These are phyloP conservation scores for Peribolospora kevripleyi DNA, from an alignment of 768 basidiomycete genomes.

Conservation along the genomic window DNA sequence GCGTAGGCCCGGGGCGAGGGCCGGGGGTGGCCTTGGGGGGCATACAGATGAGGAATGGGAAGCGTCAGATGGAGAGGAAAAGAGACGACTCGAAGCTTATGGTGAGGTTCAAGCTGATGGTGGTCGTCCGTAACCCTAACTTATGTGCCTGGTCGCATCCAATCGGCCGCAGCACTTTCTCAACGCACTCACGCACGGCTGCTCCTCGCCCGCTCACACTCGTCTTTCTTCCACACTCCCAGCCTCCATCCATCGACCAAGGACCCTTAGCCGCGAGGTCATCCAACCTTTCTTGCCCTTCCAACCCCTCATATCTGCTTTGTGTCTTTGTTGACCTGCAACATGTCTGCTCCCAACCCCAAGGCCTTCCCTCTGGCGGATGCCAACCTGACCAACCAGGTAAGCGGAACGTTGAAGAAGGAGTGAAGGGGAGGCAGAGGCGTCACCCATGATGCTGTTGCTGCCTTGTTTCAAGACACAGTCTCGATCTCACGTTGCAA, in stretches of 20 bases:
- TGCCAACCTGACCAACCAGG: constrained; percentile 69
- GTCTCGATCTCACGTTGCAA: neutral
- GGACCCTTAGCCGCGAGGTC: neutral
- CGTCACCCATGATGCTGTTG: neutral
- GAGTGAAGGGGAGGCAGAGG: neutral
- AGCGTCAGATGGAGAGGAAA: too few species aligned
- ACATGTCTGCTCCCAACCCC: constrained; percentile 1
- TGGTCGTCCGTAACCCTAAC: too few species aligned
- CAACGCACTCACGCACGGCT: too few species aligned
- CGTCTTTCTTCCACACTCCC: neutral
- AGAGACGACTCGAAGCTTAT: too few species aligned
- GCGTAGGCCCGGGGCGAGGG: too few species aligned
- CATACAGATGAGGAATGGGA: too few species aligned
- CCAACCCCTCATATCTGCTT: neutral
- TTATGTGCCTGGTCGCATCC: too few species aligned
- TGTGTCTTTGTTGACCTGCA: too few species aligned
- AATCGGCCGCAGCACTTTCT: too few species aligned
- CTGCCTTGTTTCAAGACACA: too few species aligned
- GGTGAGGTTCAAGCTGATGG: too few species aligned
- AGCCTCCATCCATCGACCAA: neutral
- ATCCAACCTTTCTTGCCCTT: neutral
- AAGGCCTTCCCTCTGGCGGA: constrained; percentile 29
- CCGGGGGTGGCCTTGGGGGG: too few species aligned
- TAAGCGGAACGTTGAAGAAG: constrained; percentile 20
- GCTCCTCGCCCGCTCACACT: neutral